Percentiles rank a stretch among this genome's conserved stretches.
Evolutionary conservation across 2,329 filamentous ascomycete species (phyloP).

Genomic region (Sporothrix protearum): DNA sequence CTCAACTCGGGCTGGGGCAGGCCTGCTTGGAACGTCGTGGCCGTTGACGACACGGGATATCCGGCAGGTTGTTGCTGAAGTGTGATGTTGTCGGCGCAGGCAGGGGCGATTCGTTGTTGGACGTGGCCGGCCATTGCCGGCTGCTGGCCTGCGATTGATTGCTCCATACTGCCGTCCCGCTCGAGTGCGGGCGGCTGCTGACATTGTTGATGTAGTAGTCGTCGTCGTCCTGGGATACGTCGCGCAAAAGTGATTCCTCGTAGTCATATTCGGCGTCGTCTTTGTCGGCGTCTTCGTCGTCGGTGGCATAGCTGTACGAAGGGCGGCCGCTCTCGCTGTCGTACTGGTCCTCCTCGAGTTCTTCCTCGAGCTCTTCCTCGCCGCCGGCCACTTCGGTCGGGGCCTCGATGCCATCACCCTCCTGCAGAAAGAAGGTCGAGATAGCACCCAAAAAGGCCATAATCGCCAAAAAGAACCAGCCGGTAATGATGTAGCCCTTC

Average conservation of each 20-base stretch:
- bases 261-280: slow-evolving; percentile 19
- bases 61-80: not conserved
- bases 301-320: not conserved
- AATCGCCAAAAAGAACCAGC: slow-evolving; percentile 73
- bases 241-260: slow-evolving; percentile 23
- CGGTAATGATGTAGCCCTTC: slow-evolving; percentile 69
- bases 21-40: not conserved
- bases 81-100: slow-evolving; percentile 6
- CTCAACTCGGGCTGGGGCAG: not conserved
- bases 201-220: slow-evolving; percentile 17
- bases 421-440: slow-evolving; percentile 68
- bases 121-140: not conserved
- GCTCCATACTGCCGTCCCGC: not conserved
- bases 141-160: not conserved
- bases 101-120: not conserved
- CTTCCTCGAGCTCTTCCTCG: slow-evolving; percentile 25
- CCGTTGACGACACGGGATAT: not conserved
- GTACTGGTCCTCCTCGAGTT: slow-evolving; percentile 13
- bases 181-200: slow-evolving; percentile 17
- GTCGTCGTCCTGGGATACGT: slow-evolving; percentile 8
- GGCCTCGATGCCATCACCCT: slow-evolving; percentile 64
- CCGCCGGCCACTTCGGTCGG: slow-evolving; percentile 31
- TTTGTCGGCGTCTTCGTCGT: slow-evolving; percentile 9
- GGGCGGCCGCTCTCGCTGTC: slow-evolving; percentile 1
- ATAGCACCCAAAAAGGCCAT: slow-evolving; percentile 64